Evolutionary conservation across 176 grass and related monocot genomes (phyloP), one percentile per base, ranked within the genome.

Genomic region (Ananas comosus): DNA sequence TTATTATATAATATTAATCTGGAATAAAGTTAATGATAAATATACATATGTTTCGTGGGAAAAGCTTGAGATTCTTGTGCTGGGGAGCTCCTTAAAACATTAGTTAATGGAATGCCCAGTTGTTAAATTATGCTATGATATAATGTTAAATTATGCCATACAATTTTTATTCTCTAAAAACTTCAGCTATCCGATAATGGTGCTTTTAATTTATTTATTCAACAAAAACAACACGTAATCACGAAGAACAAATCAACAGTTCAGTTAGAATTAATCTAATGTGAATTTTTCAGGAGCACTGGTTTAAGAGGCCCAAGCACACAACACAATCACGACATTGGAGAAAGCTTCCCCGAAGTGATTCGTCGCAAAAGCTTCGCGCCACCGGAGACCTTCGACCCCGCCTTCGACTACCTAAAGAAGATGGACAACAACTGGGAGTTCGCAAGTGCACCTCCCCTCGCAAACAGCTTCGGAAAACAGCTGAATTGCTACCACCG

Each of bases 341-440:
- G 79, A 17, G 86, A 78, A 75, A 96, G 89, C 75, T 90, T 92
- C 72, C 83, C 92, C 9, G 83, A 92, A 48, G 70, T 85, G 50
- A 69, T 90, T 59, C 89, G 83, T 86, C 83, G 89, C 11, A 87
- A 85, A 83, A 79, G 78, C 13, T 65, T 92, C 3, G 74, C 77
- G 18, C 67, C 77, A 14, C 70, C 81, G 50, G 83, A 90, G 78
- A 83, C 92, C 57, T 87, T 90, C 25, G 76, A 73, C 14, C 79
- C 89, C 17, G 89, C 88, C 21, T 89, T 76, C 70, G 89, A 96
- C 50, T 96, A 92, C 81, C 85, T 96, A 73, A 96, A 90, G 80
- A 96, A 91, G 73, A 84, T 89, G 63, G 92, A 88, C 75, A 80
- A 79, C 64, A 16, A 77, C 23, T 58, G 71, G 77, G 63, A 51